A percentile compares a stretch with the other conserved stretches of the same genome.
Evolutionary conservation across 148 eudicot genomes (phyloP).

Genomic region (Linanthus parryae): DNA sequence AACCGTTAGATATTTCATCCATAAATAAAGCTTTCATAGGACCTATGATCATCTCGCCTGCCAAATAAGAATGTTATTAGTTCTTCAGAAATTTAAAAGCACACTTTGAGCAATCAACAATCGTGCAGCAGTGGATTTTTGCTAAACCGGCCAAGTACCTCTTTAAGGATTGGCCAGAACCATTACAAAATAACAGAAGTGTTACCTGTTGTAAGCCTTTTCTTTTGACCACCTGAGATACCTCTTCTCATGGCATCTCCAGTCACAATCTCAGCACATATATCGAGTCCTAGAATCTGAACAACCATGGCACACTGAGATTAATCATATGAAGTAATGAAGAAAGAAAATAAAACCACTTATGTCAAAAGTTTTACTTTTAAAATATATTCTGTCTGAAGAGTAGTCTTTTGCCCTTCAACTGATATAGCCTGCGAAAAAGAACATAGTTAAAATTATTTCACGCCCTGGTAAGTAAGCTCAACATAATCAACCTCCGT

Average conservation of each 20-base stretch:
- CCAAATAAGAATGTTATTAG: slow-evolving; percentile 4
- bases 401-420: slow-evolving; percentile 56
- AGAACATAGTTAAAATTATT: too few species aligned
- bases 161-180: too few species aligned
- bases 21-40: slow-evolving; percentile 63
- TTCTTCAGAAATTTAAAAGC: too few species aligned
- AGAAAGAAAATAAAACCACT: neutral
- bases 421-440: slow-evolving; percentile 62
- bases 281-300: slow-evolving; percentile 82
- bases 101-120: too few species aligned
- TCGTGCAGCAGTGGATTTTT: too few species aligned
- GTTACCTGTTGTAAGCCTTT: slow-evolving; percentile 77
- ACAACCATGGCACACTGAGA: slow-evolving; percentile 1
- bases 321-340: neutral
- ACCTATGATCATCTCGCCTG: slow-evolving; percentile 95
- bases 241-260: slow-evolving; percentile 93
- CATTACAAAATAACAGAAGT: too few species aligned
- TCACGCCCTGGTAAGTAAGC: too few species aligned
- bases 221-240: slow-evolving; percentile 86
- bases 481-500: too few species aligned
- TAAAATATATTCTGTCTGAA: slow-evolving; percentile 78
- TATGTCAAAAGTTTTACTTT: slow-evolving; percentile 39
- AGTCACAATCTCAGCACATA: slow-evolving; percentile 59
- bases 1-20: slow-evolving; percentile 92
- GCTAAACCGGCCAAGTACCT: too few species aligned